Conservation (phyloP, 73 alveolate species). For the Blepharisma stoltei region DNA sequence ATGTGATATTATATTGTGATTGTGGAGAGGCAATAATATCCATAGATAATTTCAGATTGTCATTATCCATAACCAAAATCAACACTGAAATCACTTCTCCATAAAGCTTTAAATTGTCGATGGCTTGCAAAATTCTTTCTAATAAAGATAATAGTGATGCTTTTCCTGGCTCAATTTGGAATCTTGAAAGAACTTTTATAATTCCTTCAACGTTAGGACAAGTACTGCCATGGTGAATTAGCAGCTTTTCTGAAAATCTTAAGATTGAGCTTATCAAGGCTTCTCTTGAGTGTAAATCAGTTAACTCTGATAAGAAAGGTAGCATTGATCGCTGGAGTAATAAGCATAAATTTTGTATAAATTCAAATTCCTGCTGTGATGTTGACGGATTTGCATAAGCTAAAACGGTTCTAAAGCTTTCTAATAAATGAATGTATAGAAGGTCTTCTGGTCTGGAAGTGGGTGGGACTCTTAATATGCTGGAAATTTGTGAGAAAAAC, state of each 20-base stretch:
- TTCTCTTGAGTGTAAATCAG: background rate
- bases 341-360: background rate
- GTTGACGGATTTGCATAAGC: background rate
- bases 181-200: background rate
- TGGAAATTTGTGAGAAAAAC: background rate
- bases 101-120: background rate
- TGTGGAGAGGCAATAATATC: constrained; percentile 3
- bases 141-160: background rate
- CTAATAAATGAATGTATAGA: background rate
- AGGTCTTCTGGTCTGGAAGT: background rate
- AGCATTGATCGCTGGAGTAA: background rate
- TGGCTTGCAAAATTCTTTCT: background rate
- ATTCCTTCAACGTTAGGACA: background rate
- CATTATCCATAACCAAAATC: background rate
- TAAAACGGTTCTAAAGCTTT: background rate
- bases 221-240: background rate
- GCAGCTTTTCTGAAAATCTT: background rate
- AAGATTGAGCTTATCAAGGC: background rate
- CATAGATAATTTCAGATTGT: background rate
- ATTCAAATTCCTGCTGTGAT: background rate
- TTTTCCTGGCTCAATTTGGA: constrained; percentile 5
- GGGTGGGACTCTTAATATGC: constrained; percentile 13
- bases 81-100: background rate
- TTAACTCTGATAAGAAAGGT: background rate
- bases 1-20: background rate